Evolutionary conservation across 2,329 filamentous ascomycete genomes (phyloP).

Genomic region (Aureobasidium vineae): DNA sequence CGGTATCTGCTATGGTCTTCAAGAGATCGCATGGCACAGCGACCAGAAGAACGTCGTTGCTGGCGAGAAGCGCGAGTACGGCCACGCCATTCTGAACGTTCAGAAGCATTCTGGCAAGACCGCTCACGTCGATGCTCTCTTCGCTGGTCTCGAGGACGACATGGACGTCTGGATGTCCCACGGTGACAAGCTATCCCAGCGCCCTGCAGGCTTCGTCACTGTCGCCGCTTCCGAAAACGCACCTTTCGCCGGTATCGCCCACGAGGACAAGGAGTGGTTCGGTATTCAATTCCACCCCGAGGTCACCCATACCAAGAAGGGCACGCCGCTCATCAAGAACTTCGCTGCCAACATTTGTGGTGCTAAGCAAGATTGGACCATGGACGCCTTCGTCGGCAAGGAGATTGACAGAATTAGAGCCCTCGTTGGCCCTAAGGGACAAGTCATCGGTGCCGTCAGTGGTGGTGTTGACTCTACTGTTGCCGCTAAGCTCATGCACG

Average conservation of each 20-base stretch:
- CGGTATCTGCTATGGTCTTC: conserved; percentile 63
- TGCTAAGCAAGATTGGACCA: conserved; percentile 75
- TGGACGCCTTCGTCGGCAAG: conserved; percentile 76
- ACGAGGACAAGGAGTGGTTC: conserved; percentile 67
- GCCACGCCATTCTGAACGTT: conserved; percentile 65
- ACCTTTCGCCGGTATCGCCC: conserved; percentile 75
- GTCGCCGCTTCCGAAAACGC: conserved; percentile 76
- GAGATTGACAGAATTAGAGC: conserved; percentile 78
- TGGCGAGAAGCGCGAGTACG: conserved; percentile 68
- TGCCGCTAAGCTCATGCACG: conserved; percentile 78
- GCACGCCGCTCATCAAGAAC: conserved; percentile 71
- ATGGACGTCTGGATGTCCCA: conserved; percentile 85
- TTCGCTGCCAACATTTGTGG: conserved; percentile 82
- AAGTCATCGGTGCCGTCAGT: conserved; percentile 76
- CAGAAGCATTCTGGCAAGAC: conserved; percentile 55
- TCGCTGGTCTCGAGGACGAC: conserved; percentile 68
- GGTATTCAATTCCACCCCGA: conserved; percentile 92
- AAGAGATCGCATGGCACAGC: conserved; percentile 72
- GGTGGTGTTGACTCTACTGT: conserved; percentile 91
- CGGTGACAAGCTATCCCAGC: conserved; percentile 73
- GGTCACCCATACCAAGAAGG: conserved; percentile 69
- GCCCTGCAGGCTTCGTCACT: conserved; percentile 70
- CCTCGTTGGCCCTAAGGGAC: conserved; percentile 75
- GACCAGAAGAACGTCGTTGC: conserved; percentile 65
- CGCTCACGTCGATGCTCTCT: conserved; percentile 71